Conservation (phyloP, 495 filamentous ascomycete genomes). For the Wilcoxina mikolae region DNA sequence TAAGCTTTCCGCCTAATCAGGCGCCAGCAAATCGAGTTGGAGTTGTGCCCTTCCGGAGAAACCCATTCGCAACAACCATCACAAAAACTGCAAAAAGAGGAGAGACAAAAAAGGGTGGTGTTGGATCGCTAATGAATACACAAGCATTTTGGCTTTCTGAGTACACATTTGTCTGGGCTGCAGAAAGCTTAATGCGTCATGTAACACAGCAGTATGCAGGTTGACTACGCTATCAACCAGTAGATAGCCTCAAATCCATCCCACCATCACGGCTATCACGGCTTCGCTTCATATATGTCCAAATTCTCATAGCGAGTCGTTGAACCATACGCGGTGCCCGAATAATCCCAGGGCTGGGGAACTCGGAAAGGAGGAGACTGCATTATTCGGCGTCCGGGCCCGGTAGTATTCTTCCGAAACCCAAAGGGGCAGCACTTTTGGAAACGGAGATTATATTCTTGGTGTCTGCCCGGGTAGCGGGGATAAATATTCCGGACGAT, state of each 20-base stretch:
- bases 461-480: neutral
- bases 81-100: constrained; percentile 37
- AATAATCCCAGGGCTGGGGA: no score
- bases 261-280: neutral
- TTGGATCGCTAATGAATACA: neutral
- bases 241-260: neutral
- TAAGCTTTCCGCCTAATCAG: neutral
- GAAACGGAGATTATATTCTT: neutral
- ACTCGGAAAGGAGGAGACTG: no score
- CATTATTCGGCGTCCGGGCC: no score
- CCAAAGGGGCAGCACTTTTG: no score
- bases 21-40: no score
- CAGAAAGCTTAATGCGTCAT: neutral
- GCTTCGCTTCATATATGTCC: neutral
- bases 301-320: neutral
- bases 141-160: neutral
- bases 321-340: neutral
- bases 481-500: neutral
- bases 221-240: no score
- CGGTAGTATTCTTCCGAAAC: no score
- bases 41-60: no score
- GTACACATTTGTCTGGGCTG: neutral
- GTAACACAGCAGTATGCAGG: neutral
- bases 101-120: constrained; percentile 1
- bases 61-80: neutral